These are phyloP conservation scores for Yueomyces sinensis DNA, from an alignment of 805 yeast genomes.

Conservation along the genomic window DNA sequence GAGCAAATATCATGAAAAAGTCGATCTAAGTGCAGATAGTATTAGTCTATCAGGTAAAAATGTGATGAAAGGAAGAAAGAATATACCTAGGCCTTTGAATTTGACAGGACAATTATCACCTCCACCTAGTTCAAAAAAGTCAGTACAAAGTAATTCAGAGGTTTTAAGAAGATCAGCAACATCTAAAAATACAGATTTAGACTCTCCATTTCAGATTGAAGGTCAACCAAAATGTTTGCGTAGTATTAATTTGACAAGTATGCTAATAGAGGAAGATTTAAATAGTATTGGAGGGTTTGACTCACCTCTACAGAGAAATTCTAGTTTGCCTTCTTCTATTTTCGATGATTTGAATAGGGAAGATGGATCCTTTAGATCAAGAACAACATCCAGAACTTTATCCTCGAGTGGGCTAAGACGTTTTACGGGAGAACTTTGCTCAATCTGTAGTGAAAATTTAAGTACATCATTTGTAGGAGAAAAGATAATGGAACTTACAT, in stretches of 20 bases:
- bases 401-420: conserved; percentile 5
- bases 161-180: conserved; percentile 1
- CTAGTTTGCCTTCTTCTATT: no score
- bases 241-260: not conserved
- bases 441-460: conserved; percentile 33
- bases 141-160: no score
- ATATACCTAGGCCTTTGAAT: conserved; percentile 14
- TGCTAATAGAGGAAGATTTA: not conserved
- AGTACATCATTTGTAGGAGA: conserved; percentile 30
- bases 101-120: conserved; percentile 13
- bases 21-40: not conserved
- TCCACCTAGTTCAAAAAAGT: conserved; percentile 12
- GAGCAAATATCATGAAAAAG: not conserved
- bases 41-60: conserved; percentile 2
- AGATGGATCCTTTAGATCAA: not conserved
- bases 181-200: not conserved
- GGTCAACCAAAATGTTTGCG: not conserved
- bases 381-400: not conserved
- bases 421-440: conserved; percentile 23
- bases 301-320: no score
- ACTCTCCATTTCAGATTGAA: not conserved
- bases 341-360: no score
- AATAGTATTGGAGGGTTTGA: no score
- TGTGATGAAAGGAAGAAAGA: conserved; percentile 7
- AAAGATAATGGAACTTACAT: conserved; percentile 27